These are phyloP conservation scores for Backusella liffmaniae DNA, from an alignment of 192 early-diverging fungal genomes.

Conservation along the genomic window DNA sequence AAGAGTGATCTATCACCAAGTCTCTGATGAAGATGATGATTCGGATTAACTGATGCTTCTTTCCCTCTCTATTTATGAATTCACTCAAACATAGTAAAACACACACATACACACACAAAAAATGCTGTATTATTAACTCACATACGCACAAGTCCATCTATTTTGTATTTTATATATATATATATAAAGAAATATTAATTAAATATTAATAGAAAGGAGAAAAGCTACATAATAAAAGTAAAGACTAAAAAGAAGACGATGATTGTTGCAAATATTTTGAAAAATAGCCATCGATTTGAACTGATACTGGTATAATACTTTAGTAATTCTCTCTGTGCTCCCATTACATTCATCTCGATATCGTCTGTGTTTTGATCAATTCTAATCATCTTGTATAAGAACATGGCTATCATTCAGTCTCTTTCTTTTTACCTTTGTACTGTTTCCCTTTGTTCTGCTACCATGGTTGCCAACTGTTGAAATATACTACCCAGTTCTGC, in stretches of 20 bases:
- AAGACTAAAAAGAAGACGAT: constrained; percentile 64
- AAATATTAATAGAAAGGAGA: background rate
- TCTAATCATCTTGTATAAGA: background rate
- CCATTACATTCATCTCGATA: constrained; percentile 85
- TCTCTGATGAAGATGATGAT: background rate
- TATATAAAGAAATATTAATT: background rate
- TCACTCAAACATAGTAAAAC: too few relatives aligned
- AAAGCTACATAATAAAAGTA: constrained; percentile 25
- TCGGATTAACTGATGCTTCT: background rate
- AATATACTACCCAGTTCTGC: constrained; percentile 93
- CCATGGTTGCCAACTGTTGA: constrained; percentile 81
- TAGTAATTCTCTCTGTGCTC: constrained; percentile 86
- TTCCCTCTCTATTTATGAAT: too few relatives aligned
- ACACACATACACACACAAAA: too few relatives aligned
- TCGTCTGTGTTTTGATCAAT: constrained; percentile 49
- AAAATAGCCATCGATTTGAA: constrained; percentile 94
- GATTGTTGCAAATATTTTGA: constrained; percentile 91
- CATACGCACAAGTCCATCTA: background rate
- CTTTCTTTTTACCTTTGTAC: constrained; percentile 58
- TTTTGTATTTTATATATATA: background rate
- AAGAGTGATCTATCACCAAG: background rate
- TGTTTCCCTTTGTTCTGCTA: constrained; percentile 83
- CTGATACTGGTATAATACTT: constrained; percentile 91
- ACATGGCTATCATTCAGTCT: background rate
- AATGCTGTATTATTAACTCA: too few relatives aligned